Conservation (phyloP, 208 protist genomes). For the Hexamita inflata region DNA sequence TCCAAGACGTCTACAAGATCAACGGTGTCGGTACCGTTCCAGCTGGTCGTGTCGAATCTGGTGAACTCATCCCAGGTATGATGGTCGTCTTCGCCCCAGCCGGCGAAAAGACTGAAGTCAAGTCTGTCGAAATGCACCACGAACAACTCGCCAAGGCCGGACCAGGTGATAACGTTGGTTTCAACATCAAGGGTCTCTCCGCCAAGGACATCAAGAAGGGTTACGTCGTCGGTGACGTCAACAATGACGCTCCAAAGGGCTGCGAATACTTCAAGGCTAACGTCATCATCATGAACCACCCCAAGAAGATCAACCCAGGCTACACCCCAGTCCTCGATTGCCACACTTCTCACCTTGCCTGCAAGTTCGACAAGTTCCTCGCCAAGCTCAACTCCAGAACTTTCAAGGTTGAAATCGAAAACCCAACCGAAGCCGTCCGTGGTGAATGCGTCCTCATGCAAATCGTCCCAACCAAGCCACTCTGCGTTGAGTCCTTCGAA, state of each 20-base stretch:
- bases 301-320: conserved; percentile 40
- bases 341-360: conserved; percentile 48
- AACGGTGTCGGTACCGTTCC: conserved; percentile 76
- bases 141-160: conserved; percentile 26
- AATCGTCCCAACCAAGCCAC: conserved; percentile 36
- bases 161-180: conserved; percentile 46
- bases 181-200: conserved; percentile 35
- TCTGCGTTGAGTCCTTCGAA: conserved; percentile 76
- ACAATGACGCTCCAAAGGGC: conserved; percentile 30
- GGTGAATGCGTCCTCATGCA: conserved; percentile 37
- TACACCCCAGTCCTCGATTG: conserved; percentile 50
- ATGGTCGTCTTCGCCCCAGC: conserved; percentile 56
- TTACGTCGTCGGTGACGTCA: conserved; percentile 34
- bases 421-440: conserved; percentile 32
- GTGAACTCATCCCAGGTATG: conserved; percentile 53
- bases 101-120: conserved; percentile 26
- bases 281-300: conserved; percentile 48
- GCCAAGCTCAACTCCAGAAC: conserved; percentile 40
- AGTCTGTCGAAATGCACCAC: conserved; percentile 49
- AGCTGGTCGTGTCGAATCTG: conserved; percentile 67
- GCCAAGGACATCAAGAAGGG: conserved; percentile 39
- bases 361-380: conserved; percentile 40
- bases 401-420: conserved; percentile 30
- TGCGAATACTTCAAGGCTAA: conserved; percentile 38
- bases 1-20: conserved; percentile 90